Conservation (phyloP, 345 rosid genomes). For the Sonneratia alba region DNA sequence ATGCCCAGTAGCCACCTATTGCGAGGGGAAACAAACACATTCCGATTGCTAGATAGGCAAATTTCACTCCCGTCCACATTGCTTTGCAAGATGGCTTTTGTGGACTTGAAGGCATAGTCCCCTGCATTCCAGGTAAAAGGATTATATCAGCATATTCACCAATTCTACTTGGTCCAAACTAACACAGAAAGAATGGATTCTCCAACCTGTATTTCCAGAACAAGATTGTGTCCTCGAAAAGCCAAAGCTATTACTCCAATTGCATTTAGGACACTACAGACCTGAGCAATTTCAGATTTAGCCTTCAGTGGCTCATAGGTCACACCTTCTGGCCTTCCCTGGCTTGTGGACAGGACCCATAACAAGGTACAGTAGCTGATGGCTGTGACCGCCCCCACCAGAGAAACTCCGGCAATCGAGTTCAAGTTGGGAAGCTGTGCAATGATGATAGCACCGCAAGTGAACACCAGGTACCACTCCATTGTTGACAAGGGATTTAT, state of each 20-base stretch:
- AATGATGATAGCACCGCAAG: slow-evolving; percentile 28
- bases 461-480: slow-evolving; percentile 46
- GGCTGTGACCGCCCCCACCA: slow-evolving; percentile 50
- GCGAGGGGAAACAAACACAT: slow-evolving; percentile 50
- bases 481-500: slow-evolving; percentile 14
- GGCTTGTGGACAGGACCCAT: slow-evolving; percentile 30
- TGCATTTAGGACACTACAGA: slow-evolving; percentile 27
- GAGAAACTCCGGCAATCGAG: slow-evolving; percentile 53
- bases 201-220: slow-evolving; percentile 52
- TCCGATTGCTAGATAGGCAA: slow-evolving; percentile 38
- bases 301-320: slow-evolving; percentile 23
- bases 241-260: slow-evolving; percentile 49
- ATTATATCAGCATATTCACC: not conserved
- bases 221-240: slow-evolving; percentile 60
- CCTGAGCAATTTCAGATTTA: slow-evolving; percentile 13
- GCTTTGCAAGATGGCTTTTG: slow-evolving; percentile 39
- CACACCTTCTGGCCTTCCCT: slow-evolving; percentile 16
- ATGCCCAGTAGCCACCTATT: slow-evolving; percentile 44
- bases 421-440: slow-evolving; percentile 61
- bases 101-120: slow-evolving; percentile 48
- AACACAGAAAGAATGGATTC: not conserved
- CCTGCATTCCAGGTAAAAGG: slow-evolving; percentile 19
- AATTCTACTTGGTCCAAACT: not conserved
- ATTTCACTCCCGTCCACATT: slow-evolving; percentile 56
- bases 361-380: slow-evolving; percentile 39